Base-by-base conservation (phyloP, 2,329 filamentous ascomycete genomes). In the Stagonosporopsis tanaceti region DNA sequence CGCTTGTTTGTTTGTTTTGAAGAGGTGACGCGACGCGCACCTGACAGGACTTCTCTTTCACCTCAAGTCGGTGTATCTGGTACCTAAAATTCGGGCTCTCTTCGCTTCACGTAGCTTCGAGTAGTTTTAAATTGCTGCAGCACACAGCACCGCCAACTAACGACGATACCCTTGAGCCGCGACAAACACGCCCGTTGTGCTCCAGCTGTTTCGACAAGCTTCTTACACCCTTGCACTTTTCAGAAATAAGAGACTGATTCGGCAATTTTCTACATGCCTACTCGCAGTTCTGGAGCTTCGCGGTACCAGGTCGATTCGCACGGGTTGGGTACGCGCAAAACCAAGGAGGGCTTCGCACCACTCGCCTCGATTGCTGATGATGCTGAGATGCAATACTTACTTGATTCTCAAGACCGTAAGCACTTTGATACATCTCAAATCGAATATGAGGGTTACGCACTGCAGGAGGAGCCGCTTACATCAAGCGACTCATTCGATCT, bases 361-460 rank as follows among this genome's bases (percentile, higher is more conserved):
- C 30, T 28, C n/a, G 15, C 17, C 37, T 37, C 22, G 15, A n/a
- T n/a, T 9, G 28, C 37, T n/a, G 30, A 25, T 7, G 27, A 40
- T n/a, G 17, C 28, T 22, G 32, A 50, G 1, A 9, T 6, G 4
- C 25, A 48, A 15, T 20, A 11, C 2, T 12, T 7, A 17, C 38
- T 57, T 6, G 54, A 57, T 17, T 39, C 37, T 3, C 48, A 37
- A 20, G 44, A 44, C 28, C 32, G 22, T 24, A 53, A 53, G 22
- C 48, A 44, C 9, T 3, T 45, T 1, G 32, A 48, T 14, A 27
- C 20, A 11, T 7, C 25, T 11, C 39, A 35, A 25, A 4, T 8
- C 22, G 30, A 40, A 8, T 46, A 35, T n/a, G 4, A 39, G 7
- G 35, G 17, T 8, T 52, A 50, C 17, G 32, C 14, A 20, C 12